Evolutionary conservation across 106 monocot species (phyloP).

Genomic region (Posidonia australis): DNA sequence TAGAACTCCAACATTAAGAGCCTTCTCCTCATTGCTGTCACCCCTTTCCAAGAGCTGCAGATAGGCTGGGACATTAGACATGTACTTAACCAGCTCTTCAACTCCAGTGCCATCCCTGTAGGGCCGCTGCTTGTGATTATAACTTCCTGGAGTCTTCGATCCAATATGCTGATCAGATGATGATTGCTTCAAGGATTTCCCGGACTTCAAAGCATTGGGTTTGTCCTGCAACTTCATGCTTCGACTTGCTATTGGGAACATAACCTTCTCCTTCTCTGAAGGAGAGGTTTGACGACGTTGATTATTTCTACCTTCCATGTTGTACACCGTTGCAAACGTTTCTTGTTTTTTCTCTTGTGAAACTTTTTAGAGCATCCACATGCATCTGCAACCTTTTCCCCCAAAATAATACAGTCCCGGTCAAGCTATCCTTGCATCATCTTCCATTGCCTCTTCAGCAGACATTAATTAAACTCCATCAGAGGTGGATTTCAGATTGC

Average conservation of each 20-base stretch:
- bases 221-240: slow-evolving; percentile 32
- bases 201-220: slow-evolving; percentile 12
- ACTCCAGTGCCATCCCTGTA: slow-evolving; percentile 16
- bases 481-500: not conserved
- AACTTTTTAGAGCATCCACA: too few species aligned
- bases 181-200: not conserved
- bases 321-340: not conserved
- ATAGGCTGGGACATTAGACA: slow-evolving; percentile 57
- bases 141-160: slow-evolving; percentile 5
- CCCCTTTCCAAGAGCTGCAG: slow-evolving; percentile 29
- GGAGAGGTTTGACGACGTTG: too few species aligned
- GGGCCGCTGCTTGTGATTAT: slow-evolving; percentile 29
- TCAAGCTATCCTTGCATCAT: not conserved
- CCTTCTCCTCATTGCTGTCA: slow-evolving; percentile 43
- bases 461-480: not conserved
- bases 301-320: not conserved
- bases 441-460: not conserved
- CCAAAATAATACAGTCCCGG: too few species aligned
- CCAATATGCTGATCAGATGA: not conserved
- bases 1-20: slow-evolving; percentile 67
- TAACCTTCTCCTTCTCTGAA: not conserved
- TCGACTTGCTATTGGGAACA: slow-evolving; percentile 6
- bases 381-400: too few species aligned
- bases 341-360: not conserved
- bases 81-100: slow-evolving; percentile 51